phyloP scores from a whole-genome alignment of 2,329 filamentous ascomycete species.

The Zymoseptoria tritici region DNA sequence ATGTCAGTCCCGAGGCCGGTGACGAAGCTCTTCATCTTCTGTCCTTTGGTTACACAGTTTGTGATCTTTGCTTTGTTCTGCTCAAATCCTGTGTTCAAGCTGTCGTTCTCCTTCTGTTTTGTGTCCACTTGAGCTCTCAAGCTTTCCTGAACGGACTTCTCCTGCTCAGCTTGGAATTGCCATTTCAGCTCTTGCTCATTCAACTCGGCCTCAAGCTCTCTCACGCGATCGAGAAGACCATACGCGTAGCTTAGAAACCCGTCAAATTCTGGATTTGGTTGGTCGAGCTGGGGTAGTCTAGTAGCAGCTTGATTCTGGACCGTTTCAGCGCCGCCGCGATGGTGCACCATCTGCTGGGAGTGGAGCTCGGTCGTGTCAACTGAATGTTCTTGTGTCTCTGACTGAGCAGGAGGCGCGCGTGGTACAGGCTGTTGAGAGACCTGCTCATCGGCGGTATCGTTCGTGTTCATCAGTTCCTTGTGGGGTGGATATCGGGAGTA shows the following conservation, averaged over 20 bases:
- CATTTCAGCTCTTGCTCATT: not conserved
- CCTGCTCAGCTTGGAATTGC: not conserved
- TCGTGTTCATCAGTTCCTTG: not conserved
- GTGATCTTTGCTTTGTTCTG: conserved; percentile 11
- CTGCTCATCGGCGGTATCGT: not conserved
- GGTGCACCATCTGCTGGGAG: conserved; percentile 1
- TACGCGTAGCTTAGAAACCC: not conserved
- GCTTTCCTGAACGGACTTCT: not conserved
- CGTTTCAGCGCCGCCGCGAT: not conserved
- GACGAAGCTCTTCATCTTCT: conserved; percentile 18
- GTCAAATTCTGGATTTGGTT: not conserved
- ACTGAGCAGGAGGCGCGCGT: not conserved
- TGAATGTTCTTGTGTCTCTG: not conserved
- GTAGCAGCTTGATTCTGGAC: not conserved
- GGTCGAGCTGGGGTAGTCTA: not conserved
- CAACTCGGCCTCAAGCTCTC: not conserved
- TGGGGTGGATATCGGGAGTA: not conserved
- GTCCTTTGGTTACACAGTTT: conserved; percentile 8
- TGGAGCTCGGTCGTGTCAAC: not conserved
- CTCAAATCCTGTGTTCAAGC: conserved; percentile 3
- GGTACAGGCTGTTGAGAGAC: not conserved
- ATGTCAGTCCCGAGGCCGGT: conserved; percentile 20
- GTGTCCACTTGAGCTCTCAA: not conserved
- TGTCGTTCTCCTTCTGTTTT: conserved; percentile 10
- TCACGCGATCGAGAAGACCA: not conserved